phyloP scores from a whole-genome alignment of 495 filamentous ascomycete species.

The Halenospora varia region DNA sequence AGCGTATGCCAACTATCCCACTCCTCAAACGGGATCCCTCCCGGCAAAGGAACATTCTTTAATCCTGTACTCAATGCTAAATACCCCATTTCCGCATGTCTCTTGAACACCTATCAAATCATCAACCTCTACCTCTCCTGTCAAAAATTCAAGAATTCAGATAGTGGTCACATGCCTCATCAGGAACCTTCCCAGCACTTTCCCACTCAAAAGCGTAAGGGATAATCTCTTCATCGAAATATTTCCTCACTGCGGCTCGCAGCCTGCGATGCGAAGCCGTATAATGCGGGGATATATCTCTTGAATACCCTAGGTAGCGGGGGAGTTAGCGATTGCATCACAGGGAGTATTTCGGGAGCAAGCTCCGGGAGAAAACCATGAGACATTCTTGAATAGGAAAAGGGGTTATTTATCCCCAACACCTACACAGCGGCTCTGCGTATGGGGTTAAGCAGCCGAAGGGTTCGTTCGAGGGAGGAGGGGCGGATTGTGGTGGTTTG shows the following conservation, averaged over 20 bases:
- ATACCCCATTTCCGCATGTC: constrained; percentile 38
- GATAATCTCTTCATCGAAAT: constrained; percentile 39
- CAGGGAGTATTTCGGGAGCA: no score
- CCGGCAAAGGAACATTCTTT: constrained; percentile 36
- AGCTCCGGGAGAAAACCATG: no score
- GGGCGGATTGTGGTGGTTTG: no score
- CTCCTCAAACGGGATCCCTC: constrained; percentile 36
- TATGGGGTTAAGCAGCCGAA: constrained; percentile 21
- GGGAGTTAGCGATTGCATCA: no score
- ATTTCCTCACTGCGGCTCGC: constrained; percentile 40
- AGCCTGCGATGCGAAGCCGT: constrained; percentile 42
- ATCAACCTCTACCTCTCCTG: background rate
- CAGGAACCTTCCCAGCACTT: constrained; percentile 39
- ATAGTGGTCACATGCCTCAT: constrained; percentile 24
- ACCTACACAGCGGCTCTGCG: constrained; percentile 23
- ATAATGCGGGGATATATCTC: constrained; percentile 39
- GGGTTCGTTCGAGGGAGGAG: background rate
- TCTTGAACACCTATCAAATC: constrained; percentile 23
- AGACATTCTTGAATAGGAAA: no score
- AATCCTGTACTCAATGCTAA: constrained; percentile 25
- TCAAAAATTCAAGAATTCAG: background rate
- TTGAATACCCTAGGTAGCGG: no score
- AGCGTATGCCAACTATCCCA: constrained; percentile 48
- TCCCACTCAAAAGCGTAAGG: constrained; percentile 48
- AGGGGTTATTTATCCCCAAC: no score